Conservation (phyloP, 2,329 filamentous ascomycete genomes). For the Alternaria novae-zelandiae region DNA sequence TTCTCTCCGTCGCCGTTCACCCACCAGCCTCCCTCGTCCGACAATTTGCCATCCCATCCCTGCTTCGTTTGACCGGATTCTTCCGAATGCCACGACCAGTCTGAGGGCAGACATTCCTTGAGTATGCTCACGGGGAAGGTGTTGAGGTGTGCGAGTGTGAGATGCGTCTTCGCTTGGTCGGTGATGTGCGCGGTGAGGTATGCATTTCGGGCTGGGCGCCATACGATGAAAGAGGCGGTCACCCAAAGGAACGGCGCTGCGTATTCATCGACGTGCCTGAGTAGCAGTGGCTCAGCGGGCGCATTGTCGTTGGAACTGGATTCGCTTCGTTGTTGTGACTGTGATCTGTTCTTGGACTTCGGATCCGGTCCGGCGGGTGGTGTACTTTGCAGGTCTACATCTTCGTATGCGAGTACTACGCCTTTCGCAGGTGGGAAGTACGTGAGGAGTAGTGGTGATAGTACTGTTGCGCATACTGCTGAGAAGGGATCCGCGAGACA, state of each 20-base stretch:
- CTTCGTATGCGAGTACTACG: constrained; percentile 76
- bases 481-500: constrained; percentile 74
- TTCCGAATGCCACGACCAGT: constrained; percentile 73
- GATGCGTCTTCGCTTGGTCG: constrained; percentile 84
- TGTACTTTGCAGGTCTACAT: constrained; percentile 69
- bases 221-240: constrained; percentile 84
- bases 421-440: constrained; percentile 76
- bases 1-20: constrained; percentile 69
- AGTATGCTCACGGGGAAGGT: constrained; percentile 92
- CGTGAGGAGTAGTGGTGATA: constrained; percentile 75
- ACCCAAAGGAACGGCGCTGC: constrained; percentile 87
- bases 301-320: constrained; percentile 1
- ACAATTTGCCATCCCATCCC: constrained; percentile 32
- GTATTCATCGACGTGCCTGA: constrained; percentile 66
- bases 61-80: constrained; percentile 27
- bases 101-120: constrained; percentile 72
- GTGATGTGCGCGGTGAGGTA: constrained; percentile 83
- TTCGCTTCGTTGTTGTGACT: constrained; percentile 13
- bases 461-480: constrained; percentile 74
- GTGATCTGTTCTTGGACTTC: constrained; percentile 8
- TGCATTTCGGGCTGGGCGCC: constrained; percentile 75
- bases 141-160: constrained; percentile 88
- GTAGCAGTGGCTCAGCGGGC: constrained; percentile 20
- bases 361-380: constrained; percentile 35
- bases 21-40: constrained; percentile 72